Base-by-base conservation (phyloP, 2,329 filamentous ascomycete species). In the Aschersonia sp. region DNA sequence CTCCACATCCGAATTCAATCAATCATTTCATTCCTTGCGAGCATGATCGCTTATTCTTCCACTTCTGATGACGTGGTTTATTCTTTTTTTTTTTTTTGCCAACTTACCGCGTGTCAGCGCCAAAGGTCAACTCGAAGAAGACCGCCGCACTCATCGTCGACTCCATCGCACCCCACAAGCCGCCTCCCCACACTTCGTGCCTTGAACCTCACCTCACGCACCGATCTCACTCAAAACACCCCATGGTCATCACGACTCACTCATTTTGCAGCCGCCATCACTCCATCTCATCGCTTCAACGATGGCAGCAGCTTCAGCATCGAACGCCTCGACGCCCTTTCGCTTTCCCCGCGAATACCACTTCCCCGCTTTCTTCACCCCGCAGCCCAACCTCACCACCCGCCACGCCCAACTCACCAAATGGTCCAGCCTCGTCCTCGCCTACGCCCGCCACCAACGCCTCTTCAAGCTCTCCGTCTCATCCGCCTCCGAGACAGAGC, bases 321-420 rank as follows among this genome's bases (percentile, higher is more conserved):
- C 22, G 22, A 22, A 22, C 22, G 22, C 22, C 22, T 22, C 22
- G 22, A 4, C 48, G 7, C 30, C 44, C 29, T 49, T 51, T 7
- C 11, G 44, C 40, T 83, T 79, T 63, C 79, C 79, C 4, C 72
- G 70, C 55, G 76, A 79, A 62, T 84, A 88, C 73, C 69, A 71
- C 67, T 90, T 87, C 70, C 86, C 86, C 0, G 82, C 86, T 59
- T 89, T 92, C 80, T 92, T 85, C 77, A 88, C 84, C 48, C 79
- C 79, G 47, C 86, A 92, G 65, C 77, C 81, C 37, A 87, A 87
- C 67, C 71, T 79, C 51, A 75, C 76, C 32, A 90, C 84, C 8
- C 81, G 76, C 60, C 77, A 82, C 65, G 79, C 82, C 43, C 87
- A 92, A 60, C 80, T 88, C 51, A 71, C 76, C 50, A 89, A 89